Conservation (phyloP, 1,284 basidiomycete genomes). For the Marasmius oreades region DNA sequence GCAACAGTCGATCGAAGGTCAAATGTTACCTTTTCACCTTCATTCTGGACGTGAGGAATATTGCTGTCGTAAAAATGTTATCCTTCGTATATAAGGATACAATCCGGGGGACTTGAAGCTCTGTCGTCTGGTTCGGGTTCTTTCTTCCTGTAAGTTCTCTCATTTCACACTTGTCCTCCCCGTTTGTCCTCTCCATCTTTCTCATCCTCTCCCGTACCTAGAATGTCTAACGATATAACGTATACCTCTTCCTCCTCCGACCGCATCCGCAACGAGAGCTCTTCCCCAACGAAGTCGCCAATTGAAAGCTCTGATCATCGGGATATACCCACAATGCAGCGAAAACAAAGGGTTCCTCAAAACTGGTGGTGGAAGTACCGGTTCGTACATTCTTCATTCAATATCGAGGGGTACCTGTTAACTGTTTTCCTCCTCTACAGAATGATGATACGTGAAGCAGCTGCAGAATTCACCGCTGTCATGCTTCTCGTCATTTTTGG, state of each 20-base stretch:
- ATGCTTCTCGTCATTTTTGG: constrained; percentile 65
- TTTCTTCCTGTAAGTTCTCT: not conserved
- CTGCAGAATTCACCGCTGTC: constrained; percentile 65
- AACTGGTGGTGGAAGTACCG: constrained; percentile 4
- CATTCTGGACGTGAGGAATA: too few relatives aligned
- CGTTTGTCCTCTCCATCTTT: not conserved
- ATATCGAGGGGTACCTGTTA: not conserved
- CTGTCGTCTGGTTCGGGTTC: not conserved
- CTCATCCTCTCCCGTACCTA: not conserved
- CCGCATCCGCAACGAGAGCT: not conserved
- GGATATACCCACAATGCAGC: not conserved
- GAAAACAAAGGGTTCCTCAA: not conserved
- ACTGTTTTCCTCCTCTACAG: constrained; percentile 11
- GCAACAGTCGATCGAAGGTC: too few relatives aligned
- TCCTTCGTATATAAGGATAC: not conserved
- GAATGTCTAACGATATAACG: not conserved
- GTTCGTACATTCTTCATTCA: not conserved
- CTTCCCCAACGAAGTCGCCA: not conserved
- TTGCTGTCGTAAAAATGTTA: too few relatives aligned
- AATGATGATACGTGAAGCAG: constrained; percentile 46
- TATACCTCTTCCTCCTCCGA: not conserved
- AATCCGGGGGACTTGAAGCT: not conserved
- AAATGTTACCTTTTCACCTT: too few relatives aligned
- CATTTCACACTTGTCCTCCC: not conserved
- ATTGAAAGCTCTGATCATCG: not conserved